These are phyloP conservation scores for Wickerhamomyces sp. DNA, from an alignment of 1,139 yeast species.

Conservation along the genomic window DNA sequence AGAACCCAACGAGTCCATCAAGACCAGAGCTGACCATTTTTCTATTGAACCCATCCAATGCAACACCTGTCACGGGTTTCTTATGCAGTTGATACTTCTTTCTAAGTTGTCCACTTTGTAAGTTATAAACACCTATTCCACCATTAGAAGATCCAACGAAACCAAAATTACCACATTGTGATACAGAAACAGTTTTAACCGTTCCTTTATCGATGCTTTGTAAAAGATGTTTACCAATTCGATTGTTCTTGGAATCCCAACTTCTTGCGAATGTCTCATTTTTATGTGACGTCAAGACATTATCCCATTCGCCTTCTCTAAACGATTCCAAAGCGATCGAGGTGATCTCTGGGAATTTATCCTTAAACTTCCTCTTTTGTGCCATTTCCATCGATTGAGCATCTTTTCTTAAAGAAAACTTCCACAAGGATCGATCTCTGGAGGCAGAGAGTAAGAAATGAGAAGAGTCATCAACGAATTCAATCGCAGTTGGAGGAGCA, in stretches of 20 bases:
- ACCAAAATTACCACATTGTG: conserved; percentile 95
- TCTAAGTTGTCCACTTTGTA: conserved; percentile 83
- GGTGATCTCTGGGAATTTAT: conserved; percentile 72
- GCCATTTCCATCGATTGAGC: conserved; percentile 95
- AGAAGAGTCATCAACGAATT: conserved; percentile 74
- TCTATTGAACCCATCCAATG: conserved; percentile 85
- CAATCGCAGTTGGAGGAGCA: conserved; percentile 76
- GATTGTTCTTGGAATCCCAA: conserved; percentile 81
- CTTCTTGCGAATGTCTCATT: conserved; percentile 83
- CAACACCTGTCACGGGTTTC: conserved; percentile 82
- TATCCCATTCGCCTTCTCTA: conserved; percentile 93
- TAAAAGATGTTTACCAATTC: conserved; percentile 72
- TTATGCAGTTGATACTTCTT: conserved; percentile 63
- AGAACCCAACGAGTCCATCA: conserved; percentile 86
- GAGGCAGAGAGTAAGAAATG: conserved; percentile 88
- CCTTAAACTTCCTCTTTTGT: conserved; percentile 53
- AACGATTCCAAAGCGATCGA: conserved; percentile 70
- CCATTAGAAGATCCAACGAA: conserved; percentile 90
- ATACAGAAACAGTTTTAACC: conserved; percentile 77
- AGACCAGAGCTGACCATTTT: conserved; percentile 83
- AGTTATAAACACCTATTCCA: conserved; percentile 80
- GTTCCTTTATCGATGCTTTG: conserved; percentile 72
- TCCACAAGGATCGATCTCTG: conserved; percentile 83
- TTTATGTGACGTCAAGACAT: conserved; percentile 85
- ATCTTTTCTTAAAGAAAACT: conserved; percentile 87